phyloP scores from a whole-genome alignment of 495 filamentous ascomycete genomes.

The Daldinia vernicosa region DNA sequence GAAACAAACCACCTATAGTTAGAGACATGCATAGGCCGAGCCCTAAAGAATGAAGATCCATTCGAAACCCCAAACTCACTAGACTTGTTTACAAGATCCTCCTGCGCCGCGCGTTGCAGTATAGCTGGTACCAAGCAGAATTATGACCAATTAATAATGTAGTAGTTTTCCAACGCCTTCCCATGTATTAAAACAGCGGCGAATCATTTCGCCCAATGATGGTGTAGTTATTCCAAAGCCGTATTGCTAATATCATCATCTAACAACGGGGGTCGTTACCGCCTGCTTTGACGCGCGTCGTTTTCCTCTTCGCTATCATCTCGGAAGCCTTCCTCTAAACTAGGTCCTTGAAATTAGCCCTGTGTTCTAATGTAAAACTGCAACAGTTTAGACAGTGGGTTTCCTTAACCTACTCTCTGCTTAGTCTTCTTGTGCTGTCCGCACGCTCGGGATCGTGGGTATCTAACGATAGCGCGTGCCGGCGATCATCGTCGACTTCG shows the following conservation, averaged over 20 bases:
- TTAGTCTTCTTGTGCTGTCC: slow-evolving; percentile 67
- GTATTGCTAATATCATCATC: background rate
- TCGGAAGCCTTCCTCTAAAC: slow-evolving; percentile 80
- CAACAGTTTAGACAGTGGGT: slow-evolving; percentile 4
- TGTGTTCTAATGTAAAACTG: slow-evolving; percentile 2
- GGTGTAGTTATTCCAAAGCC: background rate
- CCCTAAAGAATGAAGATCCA: slow-evolving; percentile 12
- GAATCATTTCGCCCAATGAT: slow-evolving; percentile 6
- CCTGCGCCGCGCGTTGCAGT: background rate
- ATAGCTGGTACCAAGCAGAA: background rate
- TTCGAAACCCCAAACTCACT: slow-evolving; percentile 17
- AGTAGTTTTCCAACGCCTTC: background rate
- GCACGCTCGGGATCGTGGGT: slow-evolving; percentile 62
- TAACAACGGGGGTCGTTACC: slow-evolving; percentile 11
- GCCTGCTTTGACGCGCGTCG: slow-evolving; percentile 19
- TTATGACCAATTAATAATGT: background rate
- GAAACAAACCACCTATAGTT: background rate
- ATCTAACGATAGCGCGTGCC: slow-evolving; percentile 68
- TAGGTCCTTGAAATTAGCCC: slow-evolving; percentile 38
- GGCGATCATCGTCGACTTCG: slow-evolving; percentile 72
- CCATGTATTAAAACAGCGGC: background rate
- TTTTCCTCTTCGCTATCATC: slow-evolving; percentile 79
- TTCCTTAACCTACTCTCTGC: slow-evolving; percentile 68
- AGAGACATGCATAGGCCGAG: background rate
- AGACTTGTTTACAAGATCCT: slow-evolving; percentile 23